Conservation (phyloP, 164 flowering plant species). For the Brasenia schreberi region DNA sequence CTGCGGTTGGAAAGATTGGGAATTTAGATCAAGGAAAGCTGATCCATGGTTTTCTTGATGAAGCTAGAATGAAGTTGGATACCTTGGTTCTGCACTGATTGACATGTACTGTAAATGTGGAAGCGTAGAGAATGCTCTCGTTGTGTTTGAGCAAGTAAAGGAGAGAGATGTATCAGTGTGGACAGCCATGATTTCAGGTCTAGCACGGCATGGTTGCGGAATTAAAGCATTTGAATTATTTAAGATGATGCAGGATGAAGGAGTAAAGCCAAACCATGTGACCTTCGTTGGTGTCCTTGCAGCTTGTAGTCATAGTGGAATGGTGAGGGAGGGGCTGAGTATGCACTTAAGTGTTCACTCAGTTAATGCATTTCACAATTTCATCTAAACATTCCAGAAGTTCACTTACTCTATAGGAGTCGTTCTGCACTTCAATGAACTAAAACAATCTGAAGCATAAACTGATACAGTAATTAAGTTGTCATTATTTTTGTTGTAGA, state of each 20-base stretch:
- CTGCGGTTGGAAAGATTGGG: slow-evolving; percentile 24
- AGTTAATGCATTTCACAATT: too few species aligned
- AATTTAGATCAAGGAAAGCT: slow-evolving; percentile 26
- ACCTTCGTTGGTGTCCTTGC: slow-evolving; percentile 35
- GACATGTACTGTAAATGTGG: slow-evolving; percentile 54
- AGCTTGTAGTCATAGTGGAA: slow-evolving; percentile 41
- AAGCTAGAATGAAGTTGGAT: slow-evolving; percentile 18
- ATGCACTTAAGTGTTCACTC: slow-evolving; percentile 17
- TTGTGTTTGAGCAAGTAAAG: slow-evolving; percentile 16
- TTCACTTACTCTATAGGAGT: slow-evolving; percentile 66
- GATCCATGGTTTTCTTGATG: slow-evolving; percentile 28
- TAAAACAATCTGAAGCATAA: slow-evolving; percentile 85
- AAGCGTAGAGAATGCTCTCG: slow-evolving; percentile 25
- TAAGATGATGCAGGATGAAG: slow-evolving; percentile 21
- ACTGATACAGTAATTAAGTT: slow-evolving; percentile 91
- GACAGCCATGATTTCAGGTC: slow-evolving; percentile 46
- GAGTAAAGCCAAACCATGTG: slow-evolving; percentile 26
- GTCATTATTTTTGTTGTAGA: slow-evolving; percentile 84
- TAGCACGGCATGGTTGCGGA: slow-evolving; percentile 42
- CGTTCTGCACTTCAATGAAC: slow-evolving; percentile 83
- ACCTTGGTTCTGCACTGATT: slow-evolving; percentile 34
- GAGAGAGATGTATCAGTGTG: slow-evolving; percentile 37
- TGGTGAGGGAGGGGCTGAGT: slow-evolving; percentile 25
- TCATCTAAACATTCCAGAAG: not conserved
- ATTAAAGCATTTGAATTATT: slow-evolving; percentile 26